Evolutionary conservation across 768 basidiomycete genomes (phyloP).

Genomic region (Leccinum aurantiacum): DNA sequence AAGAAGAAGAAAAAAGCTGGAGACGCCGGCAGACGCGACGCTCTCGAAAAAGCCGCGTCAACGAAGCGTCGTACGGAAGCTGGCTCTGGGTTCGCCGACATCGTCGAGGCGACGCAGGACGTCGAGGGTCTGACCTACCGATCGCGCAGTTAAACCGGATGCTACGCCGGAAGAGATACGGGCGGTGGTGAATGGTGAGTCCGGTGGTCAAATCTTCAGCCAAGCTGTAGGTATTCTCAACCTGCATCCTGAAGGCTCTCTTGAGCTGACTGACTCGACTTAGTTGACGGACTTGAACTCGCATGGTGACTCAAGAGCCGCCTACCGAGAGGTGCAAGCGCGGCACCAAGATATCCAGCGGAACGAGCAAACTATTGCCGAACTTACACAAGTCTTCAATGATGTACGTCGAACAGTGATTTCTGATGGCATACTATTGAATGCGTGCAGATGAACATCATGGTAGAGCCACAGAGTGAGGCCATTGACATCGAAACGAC

Average conservation of each 20-base stretch:
- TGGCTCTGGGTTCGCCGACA: slow-evolving; percentile 80
- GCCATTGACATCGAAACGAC: slow-evolving; percentile 75
- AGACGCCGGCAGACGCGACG: slow-evolving; percentile 49
- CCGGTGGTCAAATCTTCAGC: slow-evolving; percentile 83
- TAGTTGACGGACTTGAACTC: slow-evolving; percentile 88
- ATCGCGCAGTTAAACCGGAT: slow-evolving; percentile 91
- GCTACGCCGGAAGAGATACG: slow-evolving; percentile 90
- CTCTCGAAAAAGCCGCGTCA: slow-evolving; percentile 53
- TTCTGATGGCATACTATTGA: slow-evolving; percentile 1
- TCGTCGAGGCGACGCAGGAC: slow-evolving; percentile 91
- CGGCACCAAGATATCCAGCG: slow-evolving; percentile 94
- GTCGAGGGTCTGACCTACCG: slow-evolving; percentile 92
- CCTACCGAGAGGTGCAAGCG: slow-evolving; percentile 94
- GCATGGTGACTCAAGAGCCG: slow-evolving; percentile 82
- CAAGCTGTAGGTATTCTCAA: slow-evolving; percentile 58
- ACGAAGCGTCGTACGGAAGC: slow-evolving; percentile 62
- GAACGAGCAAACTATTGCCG: slow-evolving; percentile 91
- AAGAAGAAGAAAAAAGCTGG: slow-evolving; percentile 91
- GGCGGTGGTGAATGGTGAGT: too few species aligned
- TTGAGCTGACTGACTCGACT: slow-evolving; percentile 1
- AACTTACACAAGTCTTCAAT: slow-evolving; percentile 94
- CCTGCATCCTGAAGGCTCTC: background rate
- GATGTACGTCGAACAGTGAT: slow-evolving; percentile 55
- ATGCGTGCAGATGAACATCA: slow-evolving; percentile 75
- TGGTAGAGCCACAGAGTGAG: slow-evolving; percentile 94